Evolutionary conservation across 495 filamentous ascomycete species (phyloP).

Genomic region (Sporormia fimetaria): DNA sequence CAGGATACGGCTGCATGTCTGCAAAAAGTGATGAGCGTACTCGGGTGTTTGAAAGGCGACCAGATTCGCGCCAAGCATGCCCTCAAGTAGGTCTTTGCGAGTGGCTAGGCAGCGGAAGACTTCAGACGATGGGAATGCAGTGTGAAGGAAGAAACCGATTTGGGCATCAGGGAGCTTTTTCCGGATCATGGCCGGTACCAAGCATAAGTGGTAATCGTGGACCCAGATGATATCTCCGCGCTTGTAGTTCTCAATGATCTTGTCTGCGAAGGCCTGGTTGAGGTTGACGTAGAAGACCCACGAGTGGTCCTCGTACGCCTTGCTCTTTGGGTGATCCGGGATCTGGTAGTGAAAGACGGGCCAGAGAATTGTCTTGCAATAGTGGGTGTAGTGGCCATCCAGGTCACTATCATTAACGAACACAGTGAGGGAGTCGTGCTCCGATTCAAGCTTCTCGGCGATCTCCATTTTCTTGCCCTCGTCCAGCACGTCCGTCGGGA

Average conservation of each 20-base stretch:
- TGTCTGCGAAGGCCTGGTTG: slow-evolving; percentile 82
- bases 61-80: slow-evolving; percentile 80
- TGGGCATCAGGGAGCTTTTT: slow-evolving; percentile 76
- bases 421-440: slow-evolving; percentile 70
- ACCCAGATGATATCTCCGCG: slow-evolving; percentile 84
- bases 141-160: slow-evolving; percentile 91
- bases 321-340: slow-evolving; percentile 92
- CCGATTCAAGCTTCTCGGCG: slow-evolving; percentile 60
- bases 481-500: slow-evolving; percentile 73
- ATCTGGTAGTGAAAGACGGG: slow-evolving; percentile 90
- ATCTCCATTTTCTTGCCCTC: slow-evolving; percentile 65
- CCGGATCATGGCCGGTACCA: slow-evolving; percentile 86
- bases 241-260: slow-evolving; percentile 82
- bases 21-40: slow-evolving; percentile 84
- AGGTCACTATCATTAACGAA: slow-evolving; percentile 80
- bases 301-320: slow-evolving; percentile 90
- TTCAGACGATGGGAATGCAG: slow-evolving; percentile 89
- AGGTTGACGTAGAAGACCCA: slow-evolving; percentile 87
- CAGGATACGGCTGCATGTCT: slow-evolving; percentile 82
- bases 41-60: slow-evolving; percentile 87
- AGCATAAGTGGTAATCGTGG: slow-evolving; percentile 83
- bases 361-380: slow-evolving; percentile 56
- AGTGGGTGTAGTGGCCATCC: slow-evolving; percentile 84
- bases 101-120: slow-evolving; percentile 82
- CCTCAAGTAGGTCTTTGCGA: slow-evolving; percentile 74